Conservation (phyloP, 192 early-diverging fungal species). For the Obelidium mucronatum region DNA sequence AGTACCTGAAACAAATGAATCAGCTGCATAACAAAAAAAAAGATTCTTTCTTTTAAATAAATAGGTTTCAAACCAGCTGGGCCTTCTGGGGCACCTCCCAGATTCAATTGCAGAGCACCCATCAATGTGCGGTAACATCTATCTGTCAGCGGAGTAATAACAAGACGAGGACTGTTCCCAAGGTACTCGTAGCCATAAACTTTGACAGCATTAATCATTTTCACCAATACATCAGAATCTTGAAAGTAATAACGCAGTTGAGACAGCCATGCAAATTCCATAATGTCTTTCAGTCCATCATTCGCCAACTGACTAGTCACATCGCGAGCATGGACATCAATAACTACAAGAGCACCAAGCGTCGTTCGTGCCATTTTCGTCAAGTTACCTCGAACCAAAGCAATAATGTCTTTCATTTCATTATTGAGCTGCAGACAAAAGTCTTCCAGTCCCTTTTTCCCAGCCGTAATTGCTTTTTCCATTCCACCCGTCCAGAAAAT, state of each 20-base stretch:
- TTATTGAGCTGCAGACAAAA: slow-evolving; percentile 54
- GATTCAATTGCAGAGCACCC: slow-evolving; percentile 68
- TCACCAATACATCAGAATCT: slow-evolving; percentile 61
- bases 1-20: slow-evolving; percentile 46
- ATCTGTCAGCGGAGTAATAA: slow-evolving; percentile 71
- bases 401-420: slow-evolving; percentile 65
- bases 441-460: slow-evolving; percentile 61
- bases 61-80: slow-evolving; percentile 47
- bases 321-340: slow-evolving; percentile 72
- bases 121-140: slow-evolving; percentile 68
- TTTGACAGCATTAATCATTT: slow-evolving; percentile 71
- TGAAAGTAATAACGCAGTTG: slow-evolving; percentile 72
- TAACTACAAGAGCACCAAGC: slow-evolving; percentile 68
- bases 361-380: slow-evolving; percentile 67
- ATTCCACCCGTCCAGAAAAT: slow-evolving; percentile 68
- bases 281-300: slow-evolving; percentile 54
- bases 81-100: slow-evolving; percentile 72
- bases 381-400: slow-evolving; percentile 64
- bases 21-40: not conserved
- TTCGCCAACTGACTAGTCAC: slow-evolving; percentile 56
- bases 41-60: no score
- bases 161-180: slow-evolving; percentile 59
- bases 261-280: slow-evolving; percentile 67
- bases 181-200: slow-evolving; percentile 63
- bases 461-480: slow-evolving; percentile 57